Evolutionary conservation across 805 yeast species (phyloP), one percentile per base, ranked within the genome.

Genomic region (Candida vaughaniae): DNA sequence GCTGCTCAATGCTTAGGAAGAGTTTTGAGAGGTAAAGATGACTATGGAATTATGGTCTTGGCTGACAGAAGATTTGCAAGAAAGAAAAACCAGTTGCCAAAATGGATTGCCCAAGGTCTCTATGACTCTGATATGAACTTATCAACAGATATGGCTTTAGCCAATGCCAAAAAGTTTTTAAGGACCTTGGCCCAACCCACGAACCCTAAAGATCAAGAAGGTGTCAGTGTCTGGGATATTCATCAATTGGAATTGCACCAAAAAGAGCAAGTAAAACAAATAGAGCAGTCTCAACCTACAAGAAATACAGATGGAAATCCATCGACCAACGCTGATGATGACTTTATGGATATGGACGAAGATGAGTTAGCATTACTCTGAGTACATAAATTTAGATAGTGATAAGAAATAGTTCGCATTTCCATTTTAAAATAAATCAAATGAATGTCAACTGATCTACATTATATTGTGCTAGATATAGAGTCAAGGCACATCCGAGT

Each of bases 1-100:
- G 99, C 98, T 3, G 98, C 99, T 0, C 99, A 93, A 61, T 93
- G 99, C 64, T 65, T 93, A 53, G 99, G 99, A 8, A 80, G 99
- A 56, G 99, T 93, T 37, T 67, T 93, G 45, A 78, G 99, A 67
- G 99, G 99, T 48, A 93, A 93, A 58, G 97, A 93, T 56, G 99
- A 93, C 67, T 93, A 93, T 60, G 99, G 99, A 45, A 85, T 93
- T 49, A 93, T 93, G 99, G 97, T 93, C 29, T 65, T 93, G 43
- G 99, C 99, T 0, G 99, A 93, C 59, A 72, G 96, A 48, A 73
- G 99, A 56, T 93, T 93, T 60, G 76, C 90, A 1, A 75, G 87
- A 47, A 93, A 91, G 63, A 80, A 86, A 51, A 75, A 68, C 29
- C 99, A 93, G 59, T 64, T 93, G 23, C 99, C 99, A 0, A 90